Evolutionary conservation across 495 filamentous ascomycete genomes (phyloP).

Genomic region (Penicillium samsonianum): DNA sequence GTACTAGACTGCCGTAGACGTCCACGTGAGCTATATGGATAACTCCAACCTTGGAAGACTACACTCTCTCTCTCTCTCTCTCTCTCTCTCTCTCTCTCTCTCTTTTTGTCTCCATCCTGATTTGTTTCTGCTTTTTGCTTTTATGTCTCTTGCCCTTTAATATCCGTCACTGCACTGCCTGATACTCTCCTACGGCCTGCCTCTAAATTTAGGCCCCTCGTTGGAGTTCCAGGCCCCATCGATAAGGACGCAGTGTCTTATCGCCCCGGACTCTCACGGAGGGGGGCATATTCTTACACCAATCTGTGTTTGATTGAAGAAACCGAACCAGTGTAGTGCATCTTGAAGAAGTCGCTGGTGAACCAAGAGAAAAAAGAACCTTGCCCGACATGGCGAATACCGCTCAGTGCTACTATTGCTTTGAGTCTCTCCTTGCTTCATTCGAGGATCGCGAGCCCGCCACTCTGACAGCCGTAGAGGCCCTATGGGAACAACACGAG

Average conservation of each 20-base stretch:
- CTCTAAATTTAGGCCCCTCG: not conserved
- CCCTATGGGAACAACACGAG: conserved; percentile 65
- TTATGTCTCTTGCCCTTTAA: not conserved
- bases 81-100: too few species aligned
- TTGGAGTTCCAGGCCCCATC: conserved; percentile 2
- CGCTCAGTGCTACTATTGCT: conserved; percentile 87
- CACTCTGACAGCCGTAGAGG: conserved; percentile 65
- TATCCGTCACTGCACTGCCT: not conserved
- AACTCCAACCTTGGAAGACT: not conserved
- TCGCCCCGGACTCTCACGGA: conserved; percentile 16
- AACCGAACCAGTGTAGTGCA: conserved; percentile 14
- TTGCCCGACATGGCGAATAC: conserved; percentile 72
- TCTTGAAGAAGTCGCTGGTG: not conserved
- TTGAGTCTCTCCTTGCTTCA: conserved; percentile 73
- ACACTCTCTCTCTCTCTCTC: not conserved
- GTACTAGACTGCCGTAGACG: too few species aligned
- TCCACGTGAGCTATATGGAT: not conserved
- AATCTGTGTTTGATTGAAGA: conserved; percentile 5
- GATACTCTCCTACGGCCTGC: not conserved
- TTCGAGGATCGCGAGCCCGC: conserved; percentile 60
- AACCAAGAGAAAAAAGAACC: not conserved
- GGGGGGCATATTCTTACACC: conserved; percentile 7
- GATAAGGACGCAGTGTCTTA: conserved; percentile 22
- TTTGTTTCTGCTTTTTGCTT: not conserved
- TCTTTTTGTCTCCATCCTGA: not conserved